Evolutionary conservation across 139 green algal species (phyloP).

Genomic region (Coelastrella sp.): DNA sequence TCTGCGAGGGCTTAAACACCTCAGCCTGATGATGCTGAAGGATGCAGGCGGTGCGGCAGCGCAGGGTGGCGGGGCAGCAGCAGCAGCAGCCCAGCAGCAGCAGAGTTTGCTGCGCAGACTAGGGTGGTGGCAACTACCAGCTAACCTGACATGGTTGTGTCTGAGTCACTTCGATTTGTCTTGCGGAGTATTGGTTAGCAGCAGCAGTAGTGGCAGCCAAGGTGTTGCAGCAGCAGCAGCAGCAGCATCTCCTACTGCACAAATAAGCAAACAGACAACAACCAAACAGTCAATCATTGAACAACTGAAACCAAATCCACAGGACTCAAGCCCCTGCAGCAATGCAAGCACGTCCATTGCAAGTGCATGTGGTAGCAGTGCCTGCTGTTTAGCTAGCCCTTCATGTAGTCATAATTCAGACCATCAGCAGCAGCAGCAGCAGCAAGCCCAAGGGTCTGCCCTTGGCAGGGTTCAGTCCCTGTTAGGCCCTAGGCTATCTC

Average conservation of each 20-base stretch:
- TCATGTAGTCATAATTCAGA: no score
- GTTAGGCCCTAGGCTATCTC: background rate
- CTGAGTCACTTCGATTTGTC: constrained; percentile 37
- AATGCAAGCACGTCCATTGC: background rate
- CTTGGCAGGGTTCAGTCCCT: constrained; percentile 10
- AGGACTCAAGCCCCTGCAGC: no score
- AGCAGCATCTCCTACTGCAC: background rate
- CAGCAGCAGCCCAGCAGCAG: background rate
- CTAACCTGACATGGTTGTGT: background rate
- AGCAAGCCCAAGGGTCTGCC: background rate
- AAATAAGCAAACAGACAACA: background rate
- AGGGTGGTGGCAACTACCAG: constrained; percentile 28
- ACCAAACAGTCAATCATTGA: background rate
- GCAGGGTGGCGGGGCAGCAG: background rate
- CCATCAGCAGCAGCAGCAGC: constrained; percentile 5
- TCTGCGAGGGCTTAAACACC: background rate
- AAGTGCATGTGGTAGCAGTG: background rate
- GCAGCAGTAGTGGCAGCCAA: constrained; percentile 6
- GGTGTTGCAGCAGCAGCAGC: background rate
- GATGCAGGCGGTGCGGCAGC: background rate
- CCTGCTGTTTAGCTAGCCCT: background rate
- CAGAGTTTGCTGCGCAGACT: background rate
- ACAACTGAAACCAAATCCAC: background rate
- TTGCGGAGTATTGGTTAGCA: background rate
- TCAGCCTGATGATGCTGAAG: background rate